Percentiles rank a stretch among this genome's conserved stretches.
Evolutionary conservation across 305 asterid species (phyloP).

Genomic region (Solanum hybrid): DNA sequence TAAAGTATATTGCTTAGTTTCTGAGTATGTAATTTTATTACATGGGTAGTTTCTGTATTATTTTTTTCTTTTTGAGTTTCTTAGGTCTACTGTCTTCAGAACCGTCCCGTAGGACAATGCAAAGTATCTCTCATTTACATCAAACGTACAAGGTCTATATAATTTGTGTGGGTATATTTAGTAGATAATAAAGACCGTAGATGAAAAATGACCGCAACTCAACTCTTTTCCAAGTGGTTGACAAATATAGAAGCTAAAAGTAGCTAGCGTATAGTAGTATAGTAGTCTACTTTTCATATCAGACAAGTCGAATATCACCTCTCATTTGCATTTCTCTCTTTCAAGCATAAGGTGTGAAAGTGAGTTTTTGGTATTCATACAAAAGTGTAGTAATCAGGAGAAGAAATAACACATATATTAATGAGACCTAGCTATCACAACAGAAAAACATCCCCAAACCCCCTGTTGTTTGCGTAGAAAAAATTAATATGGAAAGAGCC

Average conservation of each 20-base stretch:
- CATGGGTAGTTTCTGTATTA: not conserved
- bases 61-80: not conserved
- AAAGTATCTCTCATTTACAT: not conserved
- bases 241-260: not conserved
- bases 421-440: not conserved
- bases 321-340: not conserved
- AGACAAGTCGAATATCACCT: not conserved
- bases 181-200: not conserved
- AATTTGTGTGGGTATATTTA: not conserved
- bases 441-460: not conserved
- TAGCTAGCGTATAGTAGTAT: not conserved
- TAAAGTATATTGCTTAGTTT: not conserved
- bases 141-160: not conserved
- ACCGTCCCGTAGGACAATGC: not conserved
- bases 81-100: not conserved
- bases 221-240: not conserved
- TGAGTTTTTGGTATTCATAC: not conserved
- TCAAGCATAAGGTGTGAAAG: not conserved
- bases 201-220: not conserved
- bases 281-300: not conserved
- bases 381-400: not conserved
- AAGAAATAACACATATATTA: not conserved
- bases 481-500: not conserved
- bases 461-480: not conserved
- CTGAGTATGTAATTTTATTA: not conserved